These are phyloP conservation scores for Botrytis deweyae DNA, from an alignment of 2,329 filamentous ascomycete species.

Conservation along the genomic window DNA sequence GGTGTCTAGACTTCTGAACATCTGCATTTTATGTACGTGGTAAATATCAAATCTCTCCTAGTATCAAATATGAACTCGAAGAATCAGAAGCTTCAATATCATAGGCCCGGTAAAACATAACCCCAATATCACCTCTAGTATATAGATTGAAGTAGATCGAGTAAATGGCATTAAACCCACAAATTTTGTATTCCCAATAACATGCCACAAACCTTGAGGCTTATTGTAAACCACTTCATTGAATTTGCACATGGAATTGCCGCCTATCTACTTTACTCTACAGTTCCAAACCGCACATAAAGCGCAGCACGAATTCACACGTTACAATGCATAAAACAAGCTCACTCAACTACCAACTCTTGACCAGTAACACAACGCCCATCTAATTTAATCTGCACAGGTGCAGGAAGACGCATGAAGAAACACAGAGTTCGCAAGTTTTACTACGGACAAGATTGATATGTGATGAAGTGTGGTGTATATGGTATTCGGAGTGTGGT, in stretches of 20 bases:
- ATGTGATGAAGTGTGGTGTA: neutral
- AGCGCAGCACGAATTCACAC: neutral
- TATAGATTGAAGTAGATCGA: neutral
- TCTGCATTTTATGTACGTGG: neutral
- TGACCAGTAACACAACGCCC: neutral
- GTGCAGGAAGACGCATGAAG: neutral
- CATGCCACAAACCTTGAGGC: neutral
- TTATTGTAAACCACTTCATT: no score
- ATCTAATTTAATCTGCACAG: constrained; percentile 9
- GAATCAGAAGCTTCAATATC: neutral
- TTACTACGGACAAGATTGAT: neutral
- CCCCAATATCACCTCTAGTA: no score
- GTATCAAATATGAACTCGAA: neutral
- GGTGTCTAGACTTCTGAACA: neutral
- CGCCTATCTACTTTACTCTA: neutral
- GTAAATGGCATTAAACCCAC: neutral
- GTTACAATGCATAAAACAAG: neutral
- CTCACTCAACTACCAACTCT: neutral
- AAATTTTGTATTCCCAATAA: no score
- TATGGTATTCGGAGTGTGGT: neutral
- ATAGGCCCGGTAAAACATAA: neutral
- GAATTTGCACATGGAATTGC: neutral
- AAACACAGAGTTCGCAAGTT: neutral
- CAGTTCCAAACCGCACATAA: neutral
- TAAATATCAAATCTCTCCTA: neutral